These are phyloP conservation scores for Trichoderma harzianum DNA, from an alignment of 2,329 filamentous ascomycete genomes.

Conservation along the genomic window DNA sequence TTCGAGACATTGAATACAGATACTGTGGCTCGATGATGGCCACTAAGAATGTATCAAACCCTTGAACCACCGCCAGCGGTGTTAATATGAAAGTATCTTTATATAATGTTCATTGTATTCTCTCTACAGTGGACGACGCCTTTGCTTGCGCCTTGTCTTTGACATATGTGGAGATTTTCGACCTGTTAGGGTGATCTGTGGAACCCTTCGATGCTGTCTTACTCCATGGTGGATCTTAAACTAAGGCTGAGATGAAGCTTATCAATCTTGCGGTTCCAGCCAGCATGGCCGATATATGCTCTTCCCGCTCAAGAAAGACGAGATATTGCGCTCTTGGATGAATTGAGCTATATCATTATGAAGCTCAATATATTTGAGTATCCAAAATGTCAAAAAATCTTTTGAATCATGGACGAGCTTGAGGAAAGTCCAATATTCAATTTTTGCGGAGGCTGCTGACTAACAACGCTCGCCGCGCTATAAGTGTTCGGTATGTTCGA, in stretches of 20 bases:
- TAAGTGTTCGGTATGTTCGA: neutral
- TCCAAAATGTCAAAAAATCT: neutral
- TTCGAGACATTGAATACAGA: neutral
- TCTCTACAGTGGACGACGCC: neutral
- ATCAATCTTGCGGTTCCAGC: neutral
- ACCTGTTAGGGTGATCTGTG: neutral
- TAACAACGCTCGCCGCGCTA: no score
- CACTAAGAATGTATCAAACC: neutral
- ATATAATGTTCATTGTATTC: neutral
- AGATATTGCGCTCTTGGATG: neutral
- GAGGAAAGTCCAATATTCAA: neutral
- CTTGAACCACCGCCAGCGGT: accelerated
- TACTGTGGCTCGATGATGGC: neutral
- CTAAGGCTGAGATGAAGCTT: neutral
- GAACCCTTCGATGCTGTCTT: neutral
- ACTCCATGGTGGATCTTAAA: neutral
- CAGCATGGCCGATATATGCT: neutral
- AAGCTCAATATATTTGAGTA: neutral
- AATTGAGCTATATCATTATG: neutral
- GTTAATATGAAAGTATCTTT: neutral
- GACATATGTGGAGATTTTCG: neutral
- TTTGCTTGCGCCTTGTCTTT: neutral
- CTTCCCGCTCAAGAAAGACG: neutral
- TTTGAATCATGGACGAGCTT: neutral
- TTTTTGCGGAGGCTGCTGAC: no score